These are phyloP conservation scores for Hortiboletus flavorubellus DNA, from an alignment of 768 basidiomycete genomes.

Conservation along the genomic window DNA sequence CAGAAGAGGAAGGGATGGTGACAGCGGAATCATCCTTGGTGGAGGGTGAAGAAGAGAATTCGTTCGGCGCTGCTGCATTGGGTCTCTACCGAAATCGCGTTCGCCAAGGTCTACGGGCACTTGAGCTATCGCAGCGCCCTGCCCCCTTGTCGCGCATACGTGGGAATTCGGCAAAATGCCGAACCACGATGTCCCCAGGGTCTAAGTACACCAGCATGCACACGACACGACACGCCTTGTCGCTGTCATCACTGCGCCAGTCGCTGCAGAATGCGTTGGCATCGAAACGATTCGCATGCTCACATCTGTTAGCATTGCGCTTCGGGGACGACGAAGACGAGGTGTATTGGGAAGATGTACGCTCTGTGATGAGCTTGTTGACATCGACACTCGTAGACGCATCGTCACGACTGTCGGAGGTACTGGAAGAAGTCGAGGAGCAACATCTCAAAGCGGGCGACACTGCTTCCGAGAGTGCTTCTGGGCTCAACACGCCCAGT, in stretches of 20 bases:
- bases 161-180: slow-evolving; percentile 14
- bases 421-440: slow-evolving; percentile 58
- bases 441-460: slow-evolving; percentile 46
- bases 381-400: slow-evolving; percentile 67
- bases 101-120: slow-evolving; percentile 45
- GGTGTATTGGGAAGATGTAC: slow-evolving; percentile 82
- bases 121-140: slow-evolving; percentile 36
- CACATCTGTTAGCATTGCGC: slow-evolving; percentile 75
- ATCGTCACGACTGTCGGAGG: slow-evolving; percentile 56
- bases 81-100: slow-evolving; percentile 54
- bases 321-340: slow-evolving; percentile 74
- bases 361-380: slow-evolving; percentile 67
- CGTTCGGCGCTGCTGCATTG: slow-evolving; percentile 63
- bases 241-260: slow-evolving; percentile 57
- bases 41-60: slow-evolving; percentile 28
- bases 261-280: slow-evolving; percentile 65
- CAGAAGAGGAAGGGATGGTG: slow-evolving; percentile 37
- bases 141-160: slow-evolving; percentile 14
- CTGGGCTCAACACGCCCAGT: slow-evolving; percentile 13
- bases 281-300: slow-evolving; percentile 73
- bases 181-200: slow-evolving; percentile 38
- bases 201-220: slow-evolving; percentile 66
- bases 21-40: slow-evolving; percentile 18
- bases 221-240: slow-evolving; percentile 60
- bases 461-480: slow-evolving; percentile 33